These are phyloP conservation scores for Antrodiella citrinella DNA, from an alignment of 768 basidiomycete species.

Conservation along the genomic window DNA sequence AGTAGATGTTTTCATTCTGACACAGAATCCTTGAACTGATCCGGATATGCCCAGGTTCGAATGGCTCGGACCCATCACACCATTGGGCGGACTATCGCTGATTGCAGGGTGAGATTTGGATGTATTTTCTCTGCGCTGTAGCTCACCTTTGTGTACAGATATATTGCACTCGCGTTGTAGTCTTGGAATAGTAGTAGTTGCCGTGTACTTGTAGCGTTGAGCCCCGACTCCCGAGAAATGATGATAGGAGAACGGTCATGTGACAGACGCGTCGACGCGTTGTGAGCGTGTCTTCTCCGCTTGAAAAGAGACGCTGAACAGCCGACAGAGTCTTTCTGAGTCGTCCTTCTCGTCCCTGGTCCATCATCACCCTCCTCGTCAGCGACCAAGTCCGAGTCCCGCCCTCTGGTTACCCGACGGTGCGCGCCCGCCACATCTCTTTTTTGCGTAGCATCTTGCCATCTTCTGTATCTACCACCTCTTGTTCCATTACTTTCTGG, in stretches of 20 bases:
- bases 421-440: not conserved
- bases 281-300: slow-evolving; percentile 35
- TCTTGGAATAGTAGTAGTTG: not conserved
- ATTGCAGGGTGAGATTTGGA: slow-evolving; percentile 53
- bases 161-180: slow-evolving; percentile 43
- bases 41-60: slow-evolving; percentile 28
- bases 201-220: not conserved
- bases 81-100: slow-evolving; percentile 55
- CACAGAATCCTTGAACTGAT: not conserved
- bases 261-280: slow-evolving; percentile 30
- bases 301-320: slow-evolving; percentile 25
- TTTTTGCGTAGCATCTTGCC: not conserved
- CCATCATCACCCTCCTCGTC: not conserved
- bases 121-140: not conserved
- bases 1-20: slow-evolving; percentile 24
- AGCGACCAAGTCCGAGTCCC: slow-evolving; percentile 5
- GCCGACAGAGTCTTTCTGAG: too few species aligned
- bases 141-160: slow-evolving; percentile 29
- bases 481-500: too few species aligned
- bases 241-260: slow-evolving; percentile 19
- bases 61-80: slow-evolving; percentile 58
- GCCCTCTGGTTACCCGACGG: slow-evolving; percentile 5
- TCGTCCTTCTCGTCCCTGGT: too few species aligned
- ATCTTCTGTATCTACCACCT: not conserved
- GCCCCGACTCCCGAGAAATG: too few species aligned